These are phyloP conservation scores for Panaeolus cyanescens DNA, from an alignment of 768 basidiomycete genomes.

Conservation along the genomic window DNA sequence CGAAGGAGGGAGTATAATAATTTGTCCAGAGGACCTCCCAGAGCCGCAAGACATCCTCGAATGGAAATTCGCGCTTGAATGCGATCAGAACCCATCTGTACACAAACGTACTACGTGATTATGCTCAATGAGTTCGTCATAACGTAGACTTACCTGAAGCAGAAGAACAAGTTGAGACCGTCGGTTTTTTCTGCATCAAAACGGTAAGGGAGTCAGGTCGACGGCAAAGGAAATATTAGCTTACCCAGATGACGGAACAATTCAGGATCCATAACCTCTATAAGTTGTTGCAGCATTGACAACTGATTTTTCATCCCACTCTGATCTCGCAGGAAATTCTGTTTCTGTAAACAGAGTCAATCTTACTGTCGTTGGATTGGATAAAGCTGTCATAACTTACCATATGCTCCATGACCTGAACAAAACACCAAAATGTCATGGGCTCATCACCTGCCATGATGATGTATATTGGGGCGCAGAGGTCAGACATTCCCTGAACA, in stretches of 20 bases:
- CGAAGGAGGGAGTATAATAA: constrained; percentile 84
- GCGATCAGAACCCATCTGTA: constrained; percentile 85
- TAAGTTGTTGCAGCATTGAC: constrained; percentile 84
- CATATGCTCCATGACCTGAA: constrained; percentile 94
- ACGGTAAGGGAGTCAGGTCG: neutral
- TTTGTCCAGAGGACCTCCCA: constrained; percentile 97
- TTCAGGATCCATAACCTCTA: constrained; percentile 94
- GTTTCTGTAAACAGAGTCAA: too few species aligned
- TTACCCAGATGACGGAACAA: constrained; percentile 87
- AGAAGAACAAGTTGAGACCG: constrained; percentile 94
- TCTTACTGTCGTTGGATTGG: too few species aligned
- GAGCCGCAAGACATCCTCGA: constrained; percentile 83
- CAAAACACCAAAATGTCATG: constrained; percentile 96
- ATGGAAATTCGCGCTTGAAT: constrained; percentile 96
- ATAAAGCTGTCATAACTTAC: constrained; percentile 41
- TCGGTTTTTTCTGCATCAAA: constrained; percentile 72
- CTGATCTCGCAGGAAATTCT: constrained; percentile 95
- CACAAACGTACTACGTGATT: constrained; percentile 4
- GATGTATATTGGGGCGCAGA: constrained; percentile 92
- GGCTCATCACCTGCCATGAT: constrained; percentile 89
- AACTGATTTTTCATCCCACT: constrained; percentile 98
- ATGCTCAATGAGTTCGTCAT: neutral
- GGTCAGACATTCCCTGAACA: constrained; percentile 98
- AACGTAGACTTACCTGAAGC: constrained; percentile 76
- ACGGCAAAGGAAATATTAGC: neutral